Evolutionary conservation across 2,329 filamentous ascomycete species (phyloP).

Genomic region (Triangularia setosa): DNA sequence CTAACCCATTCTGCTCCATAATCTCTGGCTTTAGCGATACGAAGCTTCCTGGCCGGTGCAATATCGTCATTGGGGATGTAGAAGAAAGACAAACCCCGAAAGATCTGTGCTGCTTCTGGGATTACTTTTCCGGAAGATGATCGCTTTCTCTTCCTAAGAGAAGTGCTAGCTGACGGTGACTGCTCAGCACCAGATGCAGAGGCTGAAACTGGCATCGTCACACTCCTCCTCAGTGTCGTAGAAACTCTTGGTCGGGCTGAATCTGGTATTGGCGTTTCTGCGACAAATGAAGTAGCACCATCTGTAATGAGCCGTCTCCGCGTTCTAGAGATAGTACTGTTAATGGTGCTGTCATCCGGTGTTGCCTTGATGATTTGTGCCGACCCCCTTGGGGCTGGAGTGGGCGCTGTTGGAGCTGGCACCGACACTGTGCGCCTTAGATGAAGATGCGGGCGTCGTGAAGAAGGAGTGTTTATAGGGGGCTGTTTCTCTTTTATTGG

Average conservation of each 20-base stretch:
- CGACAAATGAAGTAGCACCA: slow-evolving; percentile 26
- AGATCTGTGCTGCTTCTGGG: slow-evolving; percentile 53
- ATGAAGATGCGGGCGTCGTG: neutral
- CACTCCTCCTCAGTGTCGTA: slow-evolving; percentile 27
- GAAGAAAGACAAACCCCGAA: slow-evolving; percentile 60
- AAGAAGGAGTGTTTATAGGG: neutral
- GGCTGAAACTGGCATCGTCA: slow-evolving; percentile 31
- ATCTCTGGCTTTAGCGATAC: slow-evolving; percentile 71
- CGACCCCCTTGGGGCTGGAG: neutral
- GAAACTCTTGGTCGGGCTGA: slow-evolving; percentile 17
- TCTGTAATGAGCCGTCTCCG: neutral
- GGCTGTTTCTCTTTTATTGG: neutral
- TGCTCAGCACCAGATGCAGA: slow-evolving; percentile 15
- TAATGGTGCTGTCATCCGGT: slow-evolving; percentile 11
- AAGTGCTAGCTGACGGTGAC: slow-evolving; percentile 22
- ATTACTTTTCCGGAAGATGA: slow-evolving; percentile 39
- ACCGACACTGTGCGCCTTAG: slow-evolving; percentile 15
- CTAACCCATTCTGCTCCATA: slow-evolving; percentile 71
- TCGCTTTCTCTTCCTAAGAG: slow-evolving; percentile 44
- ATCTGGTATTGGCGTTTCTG: slow-evolving; percentile 32
- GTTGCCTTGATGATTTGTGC: slow-evolving; percentile 23
- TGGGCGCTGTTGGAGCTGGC: slow-evolving; percentile 11
- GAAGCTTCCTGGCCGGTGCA: slow-evolving; percentile 59
- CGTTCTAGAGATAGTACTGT: neutral
- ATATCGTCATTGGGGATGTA: slow-evolving; percentile 81